Conservation (phyloP, 352 stramenopile species). For the Phytophthora megakarya region DNA sequence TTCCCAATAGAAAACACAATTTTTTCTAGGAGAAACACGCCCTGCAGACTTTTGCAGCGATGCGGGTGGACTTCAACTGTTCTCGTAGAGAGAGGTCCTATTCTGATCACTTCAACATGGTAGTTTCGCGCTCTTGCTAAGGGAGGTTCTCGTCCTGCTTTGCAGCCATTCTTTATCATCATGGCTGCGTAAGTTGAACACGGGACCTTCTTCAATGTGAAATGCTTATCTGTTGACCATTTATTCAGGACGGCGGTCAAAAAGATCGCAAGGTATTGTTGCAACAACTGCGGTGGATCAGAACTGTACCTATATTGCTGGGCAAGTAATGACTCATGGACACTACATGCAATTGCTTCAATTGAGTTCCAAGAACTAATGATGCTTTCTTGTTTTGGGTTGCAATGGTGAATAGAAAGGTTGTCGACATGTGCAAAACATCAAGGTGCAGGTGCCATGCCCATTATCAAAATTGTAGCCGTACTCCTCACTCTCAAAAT, state of each 20-base stretch:
- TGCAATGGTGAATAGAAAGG: slow-evolving; percentile 54
- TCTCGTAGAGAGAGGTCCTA: slow-evolving; percentile 14
- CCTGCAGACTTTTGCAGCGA: background rate
- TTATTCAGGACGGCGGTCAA: slow-evolving; percentile 40
- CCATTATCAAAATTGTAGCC: background rate
- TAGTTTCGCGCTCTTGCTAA: slow-evolving; percentile 7
- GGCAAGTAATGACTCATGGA: slow-evolving; percentile 34
- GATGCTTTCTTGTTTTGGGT: slow-evolving; percentile 4
- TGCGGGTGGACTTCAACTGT: slow-evolving; percentile 13
- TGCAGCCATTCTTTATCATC: background rate
- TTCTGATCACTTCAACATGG: slow-evolving; percentile 22
- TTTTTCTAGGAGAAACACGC: background rate
- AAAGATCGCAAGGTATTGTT: slow-evolving; percentile 69
- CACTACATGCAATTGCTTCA: background rate
- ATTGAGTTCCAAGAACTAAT: background rate
- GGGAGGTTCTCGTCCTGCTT: background rate
- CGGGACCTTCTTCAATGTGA: background rate
- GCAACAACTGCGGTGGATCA: slow-evolving; percentile 56
- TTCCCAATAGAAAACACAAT: no score
- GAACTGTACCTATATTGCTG: slow-evolving; percentile 75
- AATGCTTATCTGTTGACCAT: slow-evolving; percentile 6
- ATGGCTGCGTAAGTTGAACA: slow-evolving; percentile 28
- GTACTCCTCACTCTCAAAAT: background rate
- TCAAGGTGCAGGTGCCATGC: slow-evolving; percentile 47
- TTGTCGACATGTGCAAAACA: slow-evolving; percentile 69